A percentile compares a stretch with the other conserved stretches of the same genome.
phyloP scores from a whole-genome alignment of 768 basidiomycete species.

The Tylopilus sp. region DNA sequence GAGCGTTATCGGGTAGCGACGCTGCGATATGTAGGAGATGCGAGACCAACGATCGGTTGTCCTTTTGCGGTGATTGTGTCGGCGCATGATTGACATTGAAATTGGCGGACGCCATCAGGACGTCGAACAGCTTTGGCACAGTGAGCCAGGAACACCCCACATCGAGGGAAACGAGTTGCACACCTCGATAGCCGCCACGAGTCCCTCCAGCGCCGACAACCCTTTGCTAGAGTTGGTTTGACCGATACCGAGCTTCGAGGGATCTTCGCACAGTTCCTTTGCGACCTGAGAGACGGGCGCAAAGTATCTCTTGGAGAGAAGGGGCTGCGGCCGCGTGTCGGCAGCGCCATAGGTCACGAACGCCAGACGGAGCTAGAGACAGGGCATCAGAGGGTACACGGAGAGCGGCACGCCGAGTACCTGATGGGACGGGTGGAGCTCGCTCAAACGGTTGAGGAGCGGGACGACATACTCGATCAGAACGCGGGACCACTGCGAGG shows the following conservation, averaged over 20 bases:
- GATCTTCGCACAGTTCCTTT: constrained; percentile 45
- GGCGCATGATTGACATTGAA: constrained; percentile 6
- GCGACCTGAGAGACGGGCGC: constrained; percentile 37
- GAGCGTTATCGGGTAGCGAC: constrained; percentile 50
- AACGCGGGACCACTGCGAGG: constrained; percentile 48
- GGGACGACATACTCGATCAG: constrained; percentile 47
- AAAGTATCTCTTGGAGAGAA: constrained; percentile 60
- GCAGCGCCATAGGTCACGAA: constrained; percentile 62
- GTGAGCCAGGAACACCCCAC: no score
- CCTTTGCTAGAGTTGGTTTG: constrained; percentile 49
- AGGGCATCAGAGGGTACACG: background rate
- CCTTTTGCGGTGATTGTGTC: constrained; percentile 27
- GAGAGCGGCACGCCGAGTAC: constrained; percentile 25
- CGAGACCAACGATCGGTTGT: constrained; percentile 26
- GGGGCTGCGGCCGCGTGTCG: constrained; percentile 51
- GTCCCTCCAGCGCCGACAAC: constrained; percentile 67
- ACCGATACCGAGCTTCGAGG: constrained; percentile 54
- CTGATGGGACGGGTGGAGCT: constrained; percentile 38
- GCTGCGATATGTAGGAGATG: constrained; percentile 65
- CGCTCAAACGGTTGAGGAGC: constrained; percentile 50
- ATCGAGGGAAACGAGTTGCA: constrained; percentile 2
- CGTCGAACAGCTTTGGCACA: constrained; percentile 42
- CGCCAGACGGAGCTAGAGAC: constrained; percentile 41
- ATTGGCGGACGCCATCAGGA: constrained; percentile 24
- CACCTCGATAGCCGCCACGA: constrained; percentile 71